Conservation (phyloP, 2,329 filamentous ascomycete species). For the Corinectria fuckeliana region DNA sequence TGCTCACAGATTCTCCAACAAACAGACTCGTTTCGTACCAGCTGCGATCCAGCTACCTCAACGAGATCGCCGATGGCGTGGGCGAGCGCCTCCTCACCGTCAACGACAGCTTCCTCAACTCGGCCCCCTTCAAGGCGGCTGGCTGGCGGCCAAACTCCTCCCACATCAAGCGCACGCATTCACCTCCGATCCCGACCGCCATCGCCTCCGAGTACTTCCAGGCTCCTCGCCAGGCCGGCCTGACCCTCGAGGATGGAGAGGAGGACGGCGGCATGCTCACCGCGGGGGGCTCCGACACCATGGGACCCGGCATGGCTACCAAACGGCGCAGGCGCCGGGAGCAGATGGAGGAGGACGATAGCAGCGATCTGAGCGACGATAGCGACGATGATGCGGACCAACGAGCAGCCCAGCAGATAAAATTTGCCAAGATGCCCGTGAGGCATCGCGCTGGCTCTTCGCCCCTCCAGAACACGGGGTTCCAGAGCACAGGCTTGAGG, state of each 20-base stretch:
- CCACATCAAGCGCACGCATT: constrained; percentile 83
- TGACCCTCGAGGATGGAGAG: constrained; percentile 73
- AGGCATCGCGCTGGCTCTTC: constrained; percentile 87
- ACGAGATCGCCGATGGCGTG: constrained; percentile 81
- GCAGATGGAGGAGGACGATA: constrained; percentile 84
- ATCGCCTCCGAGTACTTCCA: constrained; percentile 87
- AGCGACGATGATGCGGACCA: constrained; percentile 80
- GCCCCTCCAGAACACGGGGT: constrained; percentile 71
- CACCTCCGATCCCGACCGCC: constrained; percentile 83
- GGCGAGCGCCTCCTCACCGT: constrained; percentile 84
- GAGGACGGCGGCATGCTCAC: constrained; percentile 77
- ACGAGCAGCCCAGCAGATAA: constrained; percentile 86
- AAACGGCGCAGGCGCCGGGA: constrained; percentile 72
- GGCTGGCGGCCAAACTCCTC: constrained; percentile 79
- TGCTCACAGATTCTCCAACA: constrained; percentile 26
- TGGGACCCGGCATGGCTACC: constrained; percentile 70
- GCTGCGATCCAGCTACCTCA: constrained; percentile 79
- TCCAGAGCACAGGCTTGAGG: constrained; percentile 68
- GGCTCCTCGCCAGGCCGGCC: constrained; percentile 65
- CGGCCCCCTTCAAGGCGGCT: constrained; percentile 80
- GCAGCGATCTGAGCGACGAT: constrained; percentile 83
- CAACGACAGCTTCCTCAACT: constrained; percentile 80
- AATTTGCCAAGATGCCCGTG: constrained; percentile 95
- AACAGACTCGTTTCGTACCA: constrained; percentile 81
- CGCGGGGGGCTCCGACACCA: constrained; percentile 70